A percentile compares a stretch with the other conserved stretches of the same genome.
Conservation (phyloP, 768 basidiomycete genomes). For the Tremella yokohamensis region DNA sequence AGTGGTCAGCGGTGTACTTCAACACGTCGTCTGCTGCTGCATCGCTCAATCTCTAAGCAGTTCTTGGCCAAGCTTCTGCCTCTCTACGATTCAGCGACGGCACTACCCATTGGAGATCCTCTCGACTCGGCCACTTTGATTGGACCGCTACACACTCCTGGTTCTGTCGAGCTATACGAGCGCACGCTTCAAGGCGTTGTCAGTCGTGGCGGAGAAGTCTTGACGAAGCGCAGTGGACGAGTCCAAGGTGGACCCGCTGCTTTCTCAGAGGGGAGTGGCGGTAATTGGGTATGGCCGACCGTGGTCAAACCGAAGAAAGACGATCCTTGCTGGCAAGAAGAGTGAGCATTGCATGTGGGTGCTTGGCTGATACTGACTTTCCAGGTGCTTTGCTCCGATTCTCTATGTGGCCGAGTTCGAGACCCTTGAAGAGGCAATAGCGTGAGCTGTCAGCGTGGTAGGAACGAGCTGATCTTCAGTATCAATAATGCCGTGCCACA, state of each 20-base stretch:
- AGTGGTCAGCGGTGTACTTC: slow-evolving; percentile 68
- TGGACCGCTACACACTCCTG: slow-evolving; percentile 76
- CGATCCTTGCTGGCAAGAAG: slow-evolving; percentile 42
- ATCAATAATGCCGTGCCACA: slow-evolving; percentile 46
- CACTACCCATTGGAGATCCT: slow-evolving; percentile 72
- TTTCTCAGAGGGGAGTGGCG: slow-evolving; percentile 55
- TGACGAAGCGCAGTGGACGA: slow-evolving; percentile 61
- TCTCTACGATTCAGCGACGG: slow-evolving; percentile 63
- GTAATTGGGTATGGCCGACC: slow-evolving; percentile 80
- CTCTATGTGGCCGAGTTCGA: slow-evolving; percentile 82
- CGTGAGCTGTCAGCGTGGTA: slow-evolving; percentile 48
- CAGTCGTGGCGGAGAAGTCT: slow-evolving; percentile 67
- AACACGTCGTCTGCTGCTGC: slow-evolving; percentile 84
- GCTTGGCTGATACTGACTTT: background rate
- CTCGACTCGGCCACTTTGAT: slow-evolving; percentile 68
- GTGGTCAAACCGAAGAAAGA: slow-evolving; percentile 34
- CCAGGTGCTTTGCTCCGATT: slow-evolving; percentile 73
- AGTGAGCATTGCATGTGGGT: slow-evolving; percentile 9
- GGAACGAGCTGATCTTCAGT: slow-evolving; percentile 9
- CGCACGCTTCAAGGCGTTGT: slow-evolving; percentile 63
- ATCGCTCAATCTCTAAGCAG: slow-evolving; percentile 68
- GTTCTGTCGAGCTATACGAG: slow-evolving; percentile 66
- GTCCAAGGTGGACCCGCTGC: slow-evolving; percentile 50
- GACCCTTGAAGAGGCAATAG: slow-evolving; percentile 56
- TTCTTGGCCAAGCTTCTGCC: slow-evolving; percentile 72